Evolutionary conservation across 768 basidiomycete species (phyloP), one percentile per base, ranked within the genome.

Genomic region (Cystobasidium tubakii): DNA sequence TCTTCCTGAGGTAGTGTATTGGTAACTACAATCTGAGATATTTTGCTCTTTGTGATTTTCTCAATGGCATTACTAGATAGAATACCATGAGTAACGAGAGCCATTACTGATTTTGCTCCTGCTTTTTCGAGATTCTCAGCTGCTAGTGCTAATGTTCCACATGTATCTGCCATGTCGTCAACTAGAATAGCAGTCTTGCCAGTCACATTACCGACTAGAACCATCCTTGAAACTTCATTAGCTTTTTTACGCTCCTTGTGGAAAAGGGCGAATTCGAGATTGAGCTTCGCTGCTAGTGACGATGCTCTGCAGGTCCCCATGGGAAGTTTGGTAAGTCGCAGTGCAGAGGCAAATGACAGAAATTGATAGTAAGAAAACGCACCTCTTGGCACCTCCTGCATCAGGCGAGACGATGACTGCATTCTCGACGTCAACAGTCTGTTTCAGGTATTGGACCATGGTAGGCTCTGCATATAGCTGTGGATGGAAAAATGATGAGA

Each of bases 181-280:
- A 98, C 90, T 33, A 99, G 84, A 73, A 99, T 93, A 67, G 94
- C 96, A 53, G 88, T 85, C 83, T 97, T 93, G 80, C 88, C 92
- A 80, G 87, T 88, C 75, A 94, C 93, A 79, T 92, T 88, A 0
- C 96, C 96, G 55, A 99, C 95, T 65, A 99, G 87, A 71, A 93
- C 87, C 92, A 94, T 93, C 71, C 92, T 87, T 74, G 91, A 92
- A 7, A 95, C 91, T 76, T 92, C 89, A 81, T 94, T 95, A 34
- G 91, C 91, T 83, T 91, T 93, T 84, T 94, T 93, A 75, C 95
- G 90, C 84, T 99, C 96, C 81, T 98, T 94, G 87, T 99, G 96
- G 85, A 98, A 98, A 69, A 99, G 84, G 29, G 96, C 96, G 83
- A 99, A 98, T 80, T 98, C 95, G 73, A 98, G 90, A 65, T 92